A percentile compares a stretch with the other conserved stretches of the same genome.
Conservation (phyloP, 345 rosid species). For the Syzygium grande region DNA sequence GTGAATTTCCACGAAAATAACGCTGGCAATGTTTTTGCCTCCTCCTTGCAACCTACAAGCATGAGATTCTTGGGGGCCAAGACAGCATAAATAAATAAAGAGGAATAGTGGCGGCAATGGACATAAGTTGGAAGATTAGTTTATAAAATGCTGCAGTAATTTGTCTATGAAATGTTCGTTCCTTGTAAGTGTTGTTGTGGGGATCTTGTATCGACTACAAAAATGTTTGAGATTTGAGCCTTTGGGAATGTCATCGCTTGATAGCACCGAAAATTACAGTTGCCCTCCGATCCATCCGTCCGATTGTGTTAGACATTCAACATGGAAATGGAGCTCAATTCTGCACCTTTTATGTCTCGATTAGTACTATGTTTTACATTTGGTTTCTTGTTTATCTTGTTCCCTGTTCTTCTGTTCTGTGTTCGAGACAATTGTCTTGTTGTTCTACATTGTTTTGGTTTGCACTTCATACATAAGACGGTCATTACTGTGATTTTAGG, state of each 20-base stretch:
- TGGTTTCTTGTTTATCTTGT: fast-evolving
- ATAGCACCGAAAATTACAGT: background rate
- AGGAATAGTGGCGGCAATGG: background rate
- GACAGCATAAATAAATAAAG: background rate
- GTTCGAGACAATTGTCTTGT: fast-evolving
- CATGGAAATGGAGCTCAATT: fast-evolving
- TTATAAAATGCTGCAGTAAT: background rate
- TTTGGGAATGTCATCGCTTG: background rate
- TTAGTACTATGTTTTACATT: fast-evolving
- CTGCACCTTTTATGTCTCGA: background rate
- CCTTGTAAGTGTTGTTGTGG: background rate
- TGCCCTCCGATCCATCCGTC: background rate
- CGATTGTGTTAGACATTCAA: background rate
- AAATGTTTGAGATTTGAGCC: background rate
- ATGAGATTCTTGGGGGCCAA: background rate
- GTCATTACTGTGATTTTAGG: background rate
- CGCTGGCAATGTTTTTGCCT: background rate
- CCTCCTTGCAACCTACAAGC: background rate
- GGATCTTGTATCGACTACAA: background rate
- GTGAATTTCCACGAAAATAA: background rate
- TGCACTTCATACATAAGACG: background rate
- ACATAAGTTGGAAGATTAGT: background rate
- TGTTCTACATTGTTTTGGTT: too few species aligned
- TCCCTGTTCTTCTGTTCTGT: fast-evolving
- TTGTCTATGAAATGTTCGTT: background rate